Percentiles rank a stretch among this genome's conserved stretches.
These are phyloP conservation scores for Ambrosiella xylebori DNA, from an alignment of 2,329 filamentous ascomycete genomes.

Conservation along the genomic window DNA sequence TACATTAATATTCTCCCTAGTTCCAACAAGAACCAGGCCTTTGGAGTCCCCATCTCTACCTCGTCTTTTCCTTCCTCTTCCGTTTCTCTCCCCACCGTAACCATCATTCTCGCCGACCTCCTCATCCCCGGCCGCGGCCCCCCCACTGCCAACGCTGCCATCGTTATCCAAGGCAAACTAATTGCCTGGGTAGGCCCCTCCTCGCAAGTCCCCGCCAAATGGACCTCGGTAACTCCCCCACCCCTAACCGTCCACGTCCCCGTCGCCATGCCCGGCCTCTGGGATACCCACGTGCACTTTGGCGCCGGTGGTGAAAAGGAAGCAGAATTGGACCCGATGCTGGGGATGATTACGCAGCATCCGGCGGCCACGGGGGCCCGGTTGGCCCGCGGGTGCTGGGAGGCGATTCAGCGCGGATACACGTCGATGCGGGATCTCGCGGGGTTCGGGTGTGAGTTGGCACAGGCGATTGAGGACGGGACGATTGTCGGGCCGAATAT, in stretches of 20 bases:
- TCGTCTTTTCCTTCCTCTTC: background rate
- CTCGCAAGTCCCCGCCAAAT: conserved; percentile 17
- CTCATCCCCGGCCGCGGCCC: conserved; percentile 24
- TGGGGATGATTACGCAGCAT: conserved; percentile 17
- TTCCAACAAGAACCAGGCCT: background rate
- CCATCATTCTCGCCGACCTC: conserved; percentile 20
- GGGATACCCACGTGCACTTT: conserved; percentile 35
- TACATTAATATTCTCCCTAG: background rate
- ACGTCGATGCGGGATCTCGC: conserved; percentile 33
- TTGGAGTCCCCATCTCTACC: background rate
- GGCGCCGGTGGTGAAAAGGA: conserved; percentile 19
- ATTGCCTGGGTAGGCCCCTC: conserved; percentile 24
- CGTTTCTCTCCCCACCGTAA: conserved; percentile 4
- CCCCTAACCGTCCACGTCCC: conserved; percentile 17
- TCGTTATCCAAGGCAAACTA: conserved; percentile 22
- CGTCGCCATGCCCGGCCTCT: conserved; percentile 33
- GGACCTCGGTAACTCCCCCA: conserved; percentile 9
- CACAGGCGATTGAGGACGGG: conserved; percentile 26
- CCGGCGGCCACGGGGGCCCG: conserved; percentile 22
- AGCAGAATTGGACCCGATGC: conserved; percentile 15
- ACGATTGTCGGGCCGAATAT: conserved; percentile 30
- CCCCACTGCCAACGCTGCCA: conserved; percentile 19
- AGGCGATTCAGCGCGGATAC: conserved; percentile 28
- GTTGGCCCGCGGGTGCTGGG: conserved; percentile 23
- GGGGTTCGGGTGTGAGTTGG: conserved; percentile 28